Conservation (phyloP, 352 stramenopile genomes). For the Globisporangium cystogenes region DNA sequence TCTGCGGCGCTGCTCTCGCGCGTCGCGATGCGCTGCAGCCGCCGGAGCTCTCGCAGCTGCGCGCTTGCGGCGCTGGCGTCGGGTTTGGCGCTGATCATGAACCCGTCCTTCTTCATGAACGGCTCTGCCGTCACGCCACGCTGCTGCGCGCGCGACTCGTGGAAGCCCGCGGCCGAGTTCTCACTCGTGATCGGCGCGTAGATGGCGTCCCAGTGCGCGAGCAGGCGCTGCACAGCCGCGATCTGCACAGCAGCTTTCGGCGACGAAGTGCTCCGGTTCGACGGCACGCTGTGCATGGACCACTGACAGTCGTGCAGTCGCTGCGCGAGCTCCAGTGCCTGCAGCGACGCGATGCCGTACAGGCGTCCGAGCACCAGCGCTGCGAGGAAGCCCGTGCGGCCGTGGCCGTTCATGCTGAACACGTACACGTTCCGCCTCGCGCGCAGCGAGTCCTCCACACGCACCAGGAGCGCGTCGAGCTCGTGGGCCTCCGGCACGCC, state of each 20-base stretch:
- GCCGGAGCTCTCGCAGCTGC: constrained; percentile 26
- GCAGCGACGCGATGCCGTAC: constrained; percentile 49
- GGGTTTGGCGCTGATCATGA: constrained; percentile 40
- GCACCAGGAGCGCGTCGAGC: constrained; percentile 24
- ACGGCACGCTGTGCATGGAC: constrained; percentile 19
- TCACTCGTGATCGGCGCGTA: constrained; percentile 53
- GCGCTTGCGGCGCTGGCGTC: constrained; percentile 16
- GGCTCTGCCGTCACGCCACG: constrained; percentile 40
- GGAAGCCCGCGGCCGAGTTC: constrained; percentile 30
- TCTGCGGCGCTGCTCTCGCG: constrained; percentile 32
- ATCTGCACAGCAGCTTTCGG: constrained; percentile 45
- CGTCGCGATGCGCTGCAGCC: constrained; percentile 34
- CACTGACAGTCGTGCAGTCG: constrained; percentile 61
- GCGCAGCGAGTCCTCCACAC: constrained; percentile 46
- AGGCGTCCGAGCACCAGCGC: constrained; percentile 65
- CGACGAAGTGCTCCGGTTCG: constrained; percentile 37
- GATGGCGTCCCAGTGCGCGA: constrained; percentile 56
- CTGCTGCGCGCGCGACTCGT: constrained; percentile 39
- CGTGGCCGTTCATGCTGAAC: constrained; percentile 68
- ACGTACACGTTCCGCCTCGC: constrained; percentile 55
- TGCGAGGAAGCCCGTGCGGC: constrained; percentile 59
- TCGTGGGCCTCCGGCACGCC: constrained; percentile 14
- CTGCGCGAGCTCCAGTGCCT: constrained; percentile 62
- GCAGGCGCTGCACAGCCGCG: constrained; percentile 29
- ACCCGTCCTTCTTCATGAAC: constrained; percentile 41